Percentiles rank a stretch among this genome's conserved stretches.
Conservation (phyloP, 108 stramenopile species). For the Aurantiochytrium sp. region DNA sequence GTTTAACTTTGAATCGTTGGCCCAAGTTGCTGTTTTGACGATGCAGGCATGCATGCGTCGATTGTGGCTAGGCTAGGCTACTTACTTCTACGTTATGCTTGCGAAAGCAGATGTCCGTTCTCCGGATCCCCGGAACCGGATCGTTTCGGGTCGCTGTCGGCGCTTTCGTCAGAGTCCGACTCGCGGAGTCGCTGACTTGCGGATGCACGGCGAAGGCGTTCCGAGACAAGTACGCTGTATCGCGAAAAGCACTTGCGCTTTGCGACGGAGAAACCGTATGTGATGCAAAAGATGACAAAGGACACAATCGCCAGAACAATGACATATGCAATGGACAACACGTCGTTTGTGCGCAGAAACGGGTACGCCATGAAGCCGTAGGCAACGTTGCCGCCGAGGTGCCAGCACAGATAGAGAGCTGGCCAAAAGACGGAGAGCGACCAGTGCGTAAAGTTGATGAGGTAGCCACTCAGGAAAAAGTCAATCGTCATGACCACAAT, state of each 20-base stretch:
- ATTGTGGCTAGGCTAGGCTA: too few relatives aligned
- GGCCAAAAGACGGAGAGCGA: neutral
- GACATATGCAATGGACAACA: neutral
- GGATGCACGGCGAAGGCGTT: too few relatives aligned
- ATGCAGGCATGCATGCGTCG: too few relatives aligned
- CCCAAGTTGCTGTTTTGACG: too few relatives aligned
- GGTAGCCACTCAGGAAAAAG: neutral
- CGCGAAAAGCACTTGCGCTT: neutral
- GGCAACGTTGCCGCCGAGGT: neutral
- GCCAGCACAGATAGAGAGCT: neutral
- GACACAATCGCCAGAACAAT: neutral
- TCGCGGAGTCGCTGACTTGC: neutral
- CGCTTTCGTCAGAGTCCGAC: neutral
- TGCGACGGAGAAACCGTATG: neutral
- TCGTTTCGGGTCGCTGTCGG: neutral
- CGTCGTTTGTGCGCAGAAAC: neutral
- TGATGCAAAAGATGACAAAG: neutral
- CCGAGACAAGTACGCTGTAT: neutral
- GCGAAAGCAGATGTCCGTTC: neutral
- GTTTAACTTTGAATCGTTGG: too few relatives aligned
- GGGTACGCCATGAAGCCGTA: slow-evolving; percentile 1
- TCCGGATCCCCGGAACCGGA: neutral
- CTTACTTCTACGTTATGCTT: neutral
- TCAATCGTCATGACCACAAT: neutral
- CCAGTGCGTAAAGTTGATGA: neutral